These are phyloP conservation scores for Lepidium africanum DNA, from an alignment of 345 rosid genomes.

Conservation along the genomic window DNA sequence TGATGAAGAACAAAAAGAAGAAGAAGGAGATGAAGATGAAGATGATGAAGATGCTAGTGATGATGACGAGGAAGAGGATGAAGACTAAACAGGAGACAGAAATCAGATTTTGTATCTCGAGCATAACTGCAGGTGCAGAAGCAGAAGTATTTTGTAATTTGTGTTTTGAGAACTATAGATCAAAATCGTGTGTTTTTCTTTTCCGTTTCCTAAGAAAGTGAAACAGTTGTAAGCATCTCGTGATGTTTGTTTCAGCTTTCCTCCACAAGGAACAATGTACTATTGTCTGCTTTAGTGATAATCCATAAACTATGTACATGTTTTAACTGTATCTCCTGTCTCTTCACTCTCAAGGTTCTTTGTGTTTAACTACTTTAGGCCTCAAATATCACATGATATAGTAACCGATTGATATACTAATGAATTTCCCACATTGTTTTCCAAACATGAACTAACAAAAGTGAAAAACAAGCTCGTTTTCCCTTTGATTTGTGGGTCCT, in stretches of 20 bases:
- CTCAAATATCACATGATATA: neutral
- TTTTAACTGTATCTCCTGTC: neutral
- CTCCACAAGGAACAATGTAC: constrained; percentile 1
- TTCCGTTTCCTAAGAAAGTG: constrained; percentile 7
- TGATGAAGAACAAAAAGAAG: constrained; percentile 7
- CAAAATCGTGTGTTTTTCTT: neutral
- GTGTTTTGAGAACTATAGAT: constrained; percentile 6
- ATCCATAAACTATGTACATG: neutral
- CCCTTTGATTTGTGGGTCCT: neutral
- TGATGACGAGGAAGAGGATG: constrained; percentile 13
- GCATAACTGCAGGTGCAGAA: neutral
- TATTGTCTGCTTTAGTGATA: neutral
- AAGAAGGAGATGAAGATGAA: neutral
- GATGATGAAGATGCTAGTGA: neutral
- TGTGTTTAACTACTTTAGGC: neutral
- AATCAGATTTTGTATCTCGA: neutral
- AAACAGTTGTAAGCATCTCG: neutral
- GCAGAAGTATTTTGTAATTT: constrained; percentile 17
- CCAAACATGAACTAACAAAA: neutral
- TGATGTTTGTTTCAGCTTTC: constrained; percentile 8
- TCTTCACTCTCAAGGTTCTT: neutral
- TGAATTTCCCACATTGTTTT: neutral
- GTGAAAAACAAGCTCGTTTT: neutral
- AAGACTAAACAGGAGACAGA: constrained; percentile 15
- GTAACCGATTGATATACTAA: neutral